phyloP scores from a whole-genome alignment of 78 protist genomes.

The Isochrysis galbana region DNA sequence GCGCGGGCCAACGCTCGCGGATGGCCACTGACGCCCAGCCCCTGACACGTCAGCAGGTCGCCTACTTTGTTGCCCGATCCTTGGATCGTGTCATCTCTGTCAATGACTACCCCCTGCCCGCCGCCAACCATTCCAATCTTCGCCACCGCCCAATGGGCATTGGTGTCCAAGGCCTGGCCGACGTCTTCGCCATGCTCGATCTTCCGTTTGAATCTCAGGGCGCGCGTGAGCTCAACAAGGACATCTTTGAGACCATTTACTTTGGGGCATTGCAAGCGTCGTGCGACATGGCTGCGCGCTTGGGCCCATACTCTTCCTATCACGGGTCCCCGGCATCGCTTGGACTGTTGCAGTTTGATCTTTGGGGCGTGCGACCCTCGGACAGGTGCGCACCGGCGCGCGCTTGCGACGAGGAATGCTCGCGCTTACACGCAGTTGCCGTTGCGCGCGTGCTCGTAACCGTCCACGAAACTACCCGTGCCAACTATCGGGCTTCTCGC shows the following conservation, averaged over 20 bases:
- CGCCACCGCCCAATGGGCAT: slow-evolving; percentile 94
- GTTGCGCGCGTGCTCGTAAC: no score
- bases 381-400: slow-evolving; percentile 64
- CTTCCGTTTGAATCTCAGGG: slow-evolving; percentile 87
- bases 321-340: slow-evolving; percentile 85
- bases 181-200: slow-evolving; percentile 84
- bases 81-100: slow-evolving; percentile 91
- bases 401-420: no score
- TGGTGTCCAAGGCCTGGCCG: slow-evolving; percentile 88
- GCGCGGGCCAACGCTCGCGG: no score
- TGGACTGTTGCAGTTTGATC: slow-evolving; percentile 92
- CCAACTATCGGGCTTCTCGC: no score
- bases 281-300: slow-evolving; percentile 53
- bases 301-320: slow-evolving; percentile 80
- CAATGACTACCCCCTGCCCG: slow-evolving; percentile 96
- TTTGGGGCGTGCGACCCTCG: no score
- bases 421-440: no score
- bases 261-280: slow-evolving; percentile 59
- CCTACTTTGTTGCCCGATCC: slow-evolving; percentile 69
- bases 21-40: no score
- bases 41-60: no score
- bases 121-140: slow-evolving; percentile 87
- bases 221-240: slow-evolving; percentile 87
- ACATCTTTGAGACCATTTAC: slow-evolving; percentile 97
- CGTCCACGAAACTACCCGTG: no score